Conservation (phyloP, 129 eudicot species). For the Lactuca sativa region DNA sequence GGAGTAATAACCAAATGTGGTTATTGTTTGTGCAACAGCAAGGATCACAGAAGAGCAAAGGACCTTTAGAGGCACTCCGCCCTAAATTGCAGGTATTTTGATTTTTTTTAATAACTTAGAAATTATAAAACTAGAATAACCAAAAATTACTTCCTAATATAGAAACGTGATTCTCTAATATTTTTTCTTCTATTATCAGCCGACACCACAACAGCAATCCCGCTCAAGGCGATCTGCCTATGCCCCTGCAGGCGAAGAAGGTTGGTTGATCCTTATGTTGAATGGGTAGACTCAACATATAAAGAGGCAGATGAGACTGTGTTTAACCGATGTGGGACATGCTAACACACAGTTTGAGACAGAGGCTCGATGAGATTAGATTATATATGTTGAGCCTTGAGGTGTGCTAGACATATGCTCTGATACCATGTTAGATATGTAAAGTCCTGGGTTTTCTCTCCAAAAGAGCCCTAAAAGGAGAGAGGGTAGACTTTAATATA, state of each 20-base stretch:
- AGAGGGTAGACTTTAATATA: no score
- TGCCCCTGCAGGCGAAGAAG: conserved; percentile 76
- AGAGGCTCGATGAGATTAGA: no score
- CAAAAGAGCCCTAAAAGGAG: no score
- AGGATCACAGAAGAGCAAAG: conserved; percentile 74
- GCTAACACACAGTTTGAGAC: no score
- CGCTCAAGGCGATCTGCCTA: conserved; percentile 73
- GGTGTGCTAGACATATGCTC: no score
- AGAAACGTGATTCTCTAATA: neutral
- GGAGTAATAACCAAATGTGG: neutral
- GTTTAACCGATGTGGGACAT: no score
- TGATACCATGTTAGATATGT: no score
- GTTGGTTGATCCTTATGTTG: conserved; percentile 20
- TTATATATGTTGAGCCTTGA: no score
- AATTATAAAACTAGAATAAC: no score
- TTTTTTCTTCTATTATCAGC: conserved; percentile 38
- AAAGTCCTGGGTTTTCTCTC: no score
- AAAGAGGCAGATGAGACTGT: no score
- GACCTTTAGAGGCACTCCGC: conserved; percentile 89
- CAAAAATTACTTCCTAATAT: neutral
- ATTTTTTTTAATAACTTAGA: neutral
- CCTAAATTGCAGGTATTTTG: conserved; percentile 78
- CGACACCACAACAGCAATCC: conserved; percentile 73
- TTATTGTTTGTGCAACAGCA: conserved; percentile 41
- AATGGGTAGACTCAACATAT: neutral